A percentile compares a stretch with the other conserved stretches of the same genome.
phyloP scores from a whole-genome alignment of 2,329 filamentous ascomycete species.

The Pyricularia sp. region DNA sequence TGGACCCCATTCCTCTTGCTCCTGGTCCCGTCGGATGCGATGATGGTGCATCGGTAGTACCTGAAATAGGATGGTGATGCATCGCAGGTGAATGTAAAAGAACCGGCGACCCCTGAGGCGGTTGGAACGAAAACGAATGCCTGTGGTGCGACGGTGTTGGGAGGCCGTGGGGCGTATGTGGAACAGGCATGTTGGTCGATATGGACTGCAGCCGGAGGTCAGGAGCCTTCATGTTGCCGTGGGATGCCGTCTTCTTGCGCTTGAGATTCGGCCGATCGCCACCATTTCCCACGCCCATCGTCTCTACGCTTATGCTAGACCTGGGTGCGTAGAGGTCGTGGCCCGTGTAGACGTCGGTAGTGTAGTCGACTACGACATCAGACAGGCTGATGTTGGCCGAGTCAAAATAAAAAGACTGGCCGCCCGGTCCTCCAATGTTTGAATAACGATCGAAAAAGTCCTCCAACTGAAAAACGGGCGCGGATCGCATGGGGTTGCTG shows the following conservation, averaged over 20 bases:
- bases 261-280: slow-evolving; percentile 33
- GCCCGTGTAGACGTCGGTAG: slow-evolving; percentile 43
- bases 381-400: slow-evolving; percentile 63
- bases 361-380: slow-evolving; percentile 54
- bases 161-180: slow-evolving; percentile 18
- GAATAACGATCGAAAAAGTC: slow-evolving; percentile 80
- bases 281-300: neutral
- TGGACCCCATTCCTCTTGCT: neutral
- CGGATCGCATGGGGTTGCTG: slow-evolving; percentile 61
- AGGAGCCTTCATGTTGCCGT: slow-evolving; percentile 26
- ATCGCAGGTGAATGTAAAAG: slow-evolving; percentile 25
- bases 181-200: slow-evolving; percentile 19
- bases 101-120: slow-evolving; percentile 26
- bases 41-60: slow-evolving; percentile 8
- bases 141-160: slow-evolving; percentile 19
- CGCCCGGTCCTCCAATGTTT: slow-evolving; percentile 46
- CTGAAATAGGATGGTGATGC: neutral
- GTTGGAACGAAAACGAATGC: slow-evolving; percentile 28
- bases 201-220: slow-evolving; percentile 22
- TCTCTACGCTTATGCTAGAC: slow-evolving; percentile 5
- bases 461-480: slow-evolving; percentile 73
- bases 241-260: slow-evolving; percentile 35
- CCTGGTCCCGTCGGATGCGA: neutral
- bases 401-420: slow-evolving; percentile 56
- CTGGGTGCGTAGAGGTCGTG: slow-evolving; percentile 38